Evolutionary conservation across 768 basidiomycete genomes (phyloP), one percentile per base, ranked within the genome.

Genomic region (Rhodotorula sphaerocarpa): DNA sequence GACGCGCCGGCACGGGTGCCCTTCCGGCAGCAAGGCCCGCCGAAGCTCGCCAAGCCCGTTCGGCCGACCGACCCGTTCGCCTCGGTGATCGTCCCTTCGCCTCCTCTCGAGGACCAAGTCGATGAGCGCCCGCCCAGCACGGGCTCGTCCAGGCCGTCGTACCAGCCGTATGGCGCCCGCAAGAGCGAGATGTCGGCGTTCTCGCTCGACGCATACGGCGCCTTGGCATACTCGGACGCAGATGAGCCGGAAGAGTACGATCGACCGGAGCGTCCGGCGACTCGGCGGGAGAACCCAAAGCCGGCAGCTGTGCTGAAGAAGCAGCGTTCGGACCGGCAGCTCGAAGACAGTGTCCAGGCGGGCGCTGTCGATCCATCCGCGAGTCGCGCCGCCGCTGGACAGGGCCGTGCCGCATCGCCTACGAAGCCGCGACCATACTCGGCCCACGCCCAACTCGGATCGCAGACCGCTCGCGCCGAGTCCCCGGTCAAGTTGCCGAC

Each of bases 71-170:
- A 6, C 31, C 39, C 30, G 20, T 21, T 25, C 7, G 46, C 31
- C n/a, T 23, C 11, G 42, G 16, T 33, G n/a, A 2, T 21, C 23
- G 12, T 11, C 39, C 14, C 25, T 31, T 25, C n/a, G 21, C 30
- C 44, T 14, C 50, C 33, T 16, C 43, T 39, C 36, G 36, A n/a
- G n/a, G n/a, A n/a, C n/a, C n/a, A n/a, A n/a, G n/a, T n/a, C n/a
- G n/a, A n/a, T n/a, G n/a, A 39, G 36, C 36, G 36, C 36, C 36
- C 36, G 36, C 9, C 16, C 36, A 34, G 34, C 44, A 23, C 57
- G 47, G 66, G 66, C 6, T 44, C 51, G 10, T 58, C 61, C 3
- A 67, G 63, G 66, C 61, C 61, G 2, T 33, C 62, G 9, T 60
- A 45, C 44, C 45, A 60, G 50, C 57, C 61, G 27, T 7, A 6